Conservation (phyloP, 352 stramenopile species). For the Phytophthora fragariae region DNA sequence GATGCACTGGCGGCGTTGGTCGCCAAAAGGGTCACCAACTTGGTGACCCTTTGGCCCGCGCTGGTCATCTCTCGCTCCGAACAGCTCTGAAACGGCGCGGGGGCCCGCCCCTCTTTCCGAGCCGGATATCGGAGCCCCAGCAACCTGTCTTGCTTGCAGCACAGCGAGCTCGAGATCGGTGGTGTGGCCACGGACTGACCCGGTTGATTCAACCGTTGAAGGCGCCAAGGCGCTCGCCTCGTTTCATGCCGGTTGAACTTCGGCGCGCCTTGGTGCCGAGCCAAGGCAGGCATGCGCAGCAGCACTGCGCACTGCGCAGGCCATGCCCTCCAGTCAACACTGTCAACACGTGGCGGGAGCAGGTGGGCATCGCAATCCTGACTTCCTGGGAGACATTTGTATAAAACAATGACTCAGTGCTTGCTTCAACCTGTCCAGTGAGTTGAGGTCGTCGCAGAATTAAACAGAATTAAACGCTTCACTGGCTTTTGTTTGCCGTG, state of each 20-base stretch:
- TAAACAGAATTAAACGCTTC: too few species aligned
- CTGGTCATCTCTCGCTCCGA: conserved; percentile 10
- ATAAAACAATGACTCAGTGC: too few species aligned
- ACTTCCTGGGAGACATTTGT: too few species aligned
- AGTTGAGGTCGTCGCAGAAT: too few species aligned
- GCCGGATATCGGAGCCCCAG: not conserved
- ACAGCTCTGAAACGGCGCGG: conserved; percentile 24
- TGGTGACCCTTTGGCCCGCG: conserved; percentile 11
- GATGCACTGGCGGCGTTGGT: not conserved
- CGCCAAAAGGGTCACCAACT: not conserved
- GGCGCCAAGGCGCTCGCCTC: conserved; percentile 8
- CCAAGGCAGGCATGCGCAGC: conserved; percentile 16
- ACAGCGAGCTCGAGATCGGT: conserved; percentile 10
- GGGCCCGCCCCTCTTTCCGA: conserved; percentile 2
- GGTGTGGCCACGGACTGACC: not conserved
- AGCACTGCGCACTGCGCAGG: conserved; percentile 1
- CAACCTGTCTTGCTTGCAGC: not conserved
- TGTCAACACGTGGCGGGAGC: too few species aligned
- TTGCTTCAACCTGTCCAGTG: too few species aligned
- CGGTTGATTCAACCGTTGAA: not conserved
- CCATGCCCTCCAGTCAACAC: too few species aligned
- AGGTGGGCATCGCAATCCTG: too few species aligned
- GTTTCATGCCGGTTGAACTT: conserved; percentile 34
- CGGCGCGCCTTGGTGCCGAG: not conserved
- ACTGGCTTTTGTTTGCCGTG: too few species aligned